Percentiles rank a stretch among this genome's conserved stretches.
Conservation (phyloP, 2,329 filamentous ascomycete genomes). For the Neonectria magnoliae region DNA sequence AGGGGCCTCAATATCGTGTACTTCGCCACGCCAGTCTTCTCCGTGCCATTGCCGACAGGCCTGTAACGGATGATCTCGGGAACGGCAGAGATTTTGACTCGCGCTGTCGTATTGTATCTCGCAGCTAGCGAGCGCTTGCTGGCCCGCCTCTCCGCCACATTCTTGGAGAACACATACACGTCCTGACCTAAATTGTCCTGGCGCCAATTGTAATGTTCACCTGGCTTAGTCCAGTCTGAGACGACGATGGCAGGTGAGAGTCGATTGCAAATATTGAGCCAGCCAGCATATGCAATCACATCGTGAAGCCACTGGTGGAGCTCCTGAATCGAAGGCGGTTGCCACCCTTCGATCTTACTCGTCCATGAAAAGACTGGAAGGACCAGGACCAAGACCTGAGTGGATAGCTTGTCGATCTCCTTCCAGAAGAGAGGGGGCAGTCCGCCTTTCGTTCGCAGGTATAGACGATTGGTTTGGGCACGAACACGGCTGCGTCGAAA, state of each 20-base stretch:
- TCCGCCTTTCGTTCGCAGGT: conserved; percentile 33
- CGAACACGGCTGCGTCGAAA: conserved; percentile 43
- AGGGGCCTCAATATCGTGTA: conserved; percentile 40
- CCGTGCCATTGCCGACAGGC: conserved; percentile 13
- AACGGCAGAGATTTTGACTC: conserved; percentile 47
- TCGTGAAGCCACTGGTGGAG: conserved; percentile 43
- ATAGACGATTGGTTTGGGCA: conserved; percentile 37
- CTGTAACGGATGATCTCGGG: conserved; percentile 41
- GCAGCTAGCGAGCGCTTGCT: neutral
- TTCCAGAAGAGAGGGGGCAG: conserved; percentile 44
- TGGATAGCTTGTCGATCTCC: conserved; percentile 43
- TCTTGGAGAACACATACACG: conserved; percentile 29
- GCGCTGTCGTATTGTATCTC: conserved; percentile 24
- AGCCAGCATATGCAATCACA: conserved; percentile 44
- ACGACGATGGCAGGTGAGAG: conserved; percentile 38
- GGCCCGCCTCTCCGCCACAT: conserved; percentile 10
- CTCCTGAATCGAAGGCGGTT: conserved; percentile 12
- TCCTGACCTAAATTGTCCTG: conserved; percentile 37
- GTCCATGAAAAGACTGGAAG: conserved; percentile 38
- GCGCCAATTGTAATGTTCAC: conserved; percentile 35
- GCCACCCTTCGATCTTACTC: conserved; percentile 18
- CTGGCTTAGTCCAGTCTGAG: conserved; percentile 44
- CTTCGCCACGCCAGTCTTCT: conserved; percentile 24
- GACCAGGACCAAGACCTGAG: conserved; percentile 37
- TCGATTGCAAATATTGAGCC: conserved; percentile 43